phyloP scores from a whole-genome alignment of 2,329 filamentous ascomycete genomes.

The Talaromyces verruculosus region DNA sequence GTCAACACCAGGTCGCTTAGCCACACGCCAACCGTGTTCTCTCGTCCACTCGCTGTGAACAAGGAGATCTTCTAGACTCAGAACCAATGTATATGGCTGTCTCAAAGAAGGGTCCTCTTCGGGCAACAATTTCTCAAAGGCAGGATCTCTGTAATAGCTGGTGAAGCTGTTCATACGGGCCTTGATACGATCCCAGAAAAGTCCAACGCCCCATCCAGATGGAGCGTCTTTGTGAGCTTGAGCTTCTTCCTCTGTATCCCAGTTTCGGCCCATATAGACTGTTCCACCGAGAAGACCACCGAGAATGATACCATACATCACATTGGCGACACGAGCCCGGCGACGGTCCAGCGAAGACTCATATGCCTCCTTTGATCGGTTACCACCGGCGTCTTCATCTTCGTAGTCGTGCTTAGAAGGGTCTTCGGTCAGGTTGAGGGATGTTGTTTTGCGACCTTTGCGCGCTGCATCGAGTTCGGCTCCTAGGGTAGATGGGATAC shows the following conservation, averaged over 20 bases:
- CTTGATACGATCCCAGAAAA: conserved; percentile 79
- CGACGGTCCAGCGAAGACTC: conserved; percentile 86
- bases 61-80: conserved; percentile 90
- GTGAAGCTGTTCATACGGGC: conserved; percentile 73
- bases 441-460: conserved; percentile 39
- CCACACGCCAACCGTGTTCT: conserved; percentile 91
- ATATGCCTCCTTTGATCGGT: conserved; percentile 75
- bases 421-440: conserved; percentile 56
- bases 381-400: conserved; percentile 56
- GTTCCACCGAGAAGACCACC: conserved; percentile 58
- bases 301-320: conserved; percentile 65
- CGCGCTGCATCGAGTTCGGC: conserved; percentile 63
- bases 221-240: conserved; percentile 68
- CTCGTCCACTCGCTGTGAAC: conserved; percentile 93
- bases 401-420: conserved; percentile 47
- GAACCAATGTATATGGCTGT: conserved; percentile 86
- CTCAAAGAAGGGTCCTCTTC: conserved; percentile 70
- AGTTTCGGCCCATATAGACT: conserved; percentile 81
- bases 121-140: conserved; percentile 87
- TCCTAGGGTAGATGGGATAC: conserved; percentile 86
- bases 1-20: conserved; percentile 91
- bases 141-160: conserved; percentile 92
- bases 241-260: conserved; percentile 74
- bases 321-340: conserved; percentile 72
- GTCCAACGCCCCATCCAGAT: conserved; percentile 71